Conservation (phyloP, 2,329 filamentous ascomycete genomes). For the Zymoseptoria brevis region DNA sequence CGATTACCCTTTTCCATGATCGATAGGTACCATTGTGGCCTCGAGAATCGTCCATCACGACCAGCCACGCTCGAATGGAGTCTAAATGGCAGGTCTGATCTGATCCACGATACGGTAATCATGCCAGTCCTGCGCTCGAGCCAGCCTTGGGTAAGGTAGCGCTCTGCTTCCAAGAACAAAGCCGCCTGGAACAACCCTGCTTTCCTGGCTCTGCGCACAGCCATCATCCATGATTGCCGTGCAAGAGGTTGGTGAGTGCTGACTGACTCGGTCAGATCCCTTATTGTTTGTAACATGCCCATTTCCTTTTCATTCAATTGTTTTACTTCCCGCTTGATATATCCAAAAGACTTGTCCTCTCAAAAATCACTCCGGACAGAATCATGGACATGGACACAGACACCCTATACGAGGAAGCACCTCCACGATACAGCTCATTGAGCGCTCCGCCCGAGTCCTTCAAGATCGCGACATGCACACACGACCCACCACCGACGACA, state of each 20-base stretch:
- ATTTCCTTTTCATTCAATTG: conserved; percentile 1
- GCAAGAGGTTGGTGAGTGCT: background rate
- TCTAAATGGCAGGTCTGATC: background rate
- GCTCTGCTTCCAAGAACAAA: background rate
- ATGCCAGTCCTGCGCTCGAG: background rate
- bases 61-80: conserved; percentile 1
- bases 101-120: background rate
- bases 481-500: conserved; percentile 4
- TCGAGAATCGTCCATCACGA: background rate
- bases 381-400: background rate
- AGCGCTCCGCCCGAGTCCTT: background rate
- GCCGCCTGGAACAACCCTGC: background rate
- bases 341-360: background rate
- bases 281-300: background rate
- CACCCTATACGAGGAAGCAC: background rate
- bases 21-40: background rate
- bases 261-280: background rate
- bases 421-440: background rate
- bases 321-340: background rate
- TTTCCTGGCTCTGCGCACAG: background rate
- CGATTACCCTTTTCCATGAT: background rate
- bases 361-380: background rate
- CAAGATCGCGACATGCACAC: background rate
- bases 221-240: background rate
- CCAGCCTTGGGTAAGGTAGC: background rate